These are phyloP conservation scores for Sporothrix brunneoviolacea DNA, from an alignment of 2,329 filamentous ascomycete genomes.

Conservation along the genomic window DNA sequence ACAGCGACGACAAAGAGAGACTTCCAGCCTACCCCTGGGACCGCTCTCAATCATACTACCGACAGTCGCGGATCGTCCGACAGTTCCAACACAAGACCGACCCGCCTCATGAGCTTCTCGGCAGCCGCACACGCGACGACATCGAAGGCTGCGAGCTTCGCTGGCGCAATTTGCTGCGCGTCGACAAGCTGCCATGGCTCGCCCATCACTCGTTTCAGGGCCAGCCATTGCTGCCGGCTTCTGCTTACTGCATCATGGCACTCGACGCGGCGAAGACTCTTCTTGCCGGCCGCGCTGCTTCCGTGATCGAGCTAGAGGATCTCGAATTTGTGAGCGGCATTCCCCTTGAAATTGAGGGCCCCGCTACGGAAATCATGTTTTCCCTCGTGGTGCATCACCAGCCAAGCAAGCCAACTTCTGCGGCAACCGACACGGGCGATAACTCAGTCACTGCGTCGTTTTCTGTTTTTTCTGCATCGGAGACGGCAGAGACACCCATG, in stretches of 20 bases:
- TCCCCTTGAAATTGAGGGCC: constrained; percentile 26
- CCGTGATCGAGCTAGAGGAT: constrained; percentile 27
- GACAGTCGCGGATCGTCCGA: constrained; percentile 13
- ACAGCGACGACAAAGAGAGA: constrained; percentile 10
- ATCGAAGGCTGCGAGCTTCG: constrained; percentile 7
- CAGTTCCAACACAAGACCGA: constrained; percentile 7
- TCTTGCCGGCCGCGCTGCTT: constrained; percentile 21
- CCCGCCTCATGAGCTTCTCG: constrained; percentile 17
- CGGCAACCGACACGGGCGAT: background rate
- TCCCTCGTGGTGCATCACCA: constrained; percentile 23
- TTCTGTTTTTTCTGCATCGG: constrained; percentile 29
- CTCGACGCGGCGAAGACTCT: constrained; percentile 34
- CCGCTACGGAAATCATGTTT: constrained; percentile 33
- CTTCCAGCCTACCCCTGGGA: constrained; percentile 20
- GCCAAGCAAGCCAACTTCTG: background rate
- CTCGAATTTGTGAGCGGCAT: constrained; percentile 29
- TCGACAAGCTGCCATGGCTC: constrained; percentile 18
- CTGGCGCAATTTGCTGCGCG: constrained; percentile 17
- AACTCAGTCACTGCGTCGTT: constrained; percentile 26
- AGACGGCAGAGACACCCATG: constrained; percentile 28
- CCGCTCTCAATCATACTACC: constrained; percentile 16
- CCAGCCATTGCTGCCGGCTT: constrained; percentile 39
- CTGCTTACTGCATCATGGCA: constrained; percentile 41
- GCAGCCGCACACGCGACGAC: constrained; percentile 13
- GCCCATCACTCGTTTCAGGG: constrained; percentile 32